phyloP scores from a whole-genome alignment of 768 basidiomycete species.

The Neoboletus magnificus region DNA sequence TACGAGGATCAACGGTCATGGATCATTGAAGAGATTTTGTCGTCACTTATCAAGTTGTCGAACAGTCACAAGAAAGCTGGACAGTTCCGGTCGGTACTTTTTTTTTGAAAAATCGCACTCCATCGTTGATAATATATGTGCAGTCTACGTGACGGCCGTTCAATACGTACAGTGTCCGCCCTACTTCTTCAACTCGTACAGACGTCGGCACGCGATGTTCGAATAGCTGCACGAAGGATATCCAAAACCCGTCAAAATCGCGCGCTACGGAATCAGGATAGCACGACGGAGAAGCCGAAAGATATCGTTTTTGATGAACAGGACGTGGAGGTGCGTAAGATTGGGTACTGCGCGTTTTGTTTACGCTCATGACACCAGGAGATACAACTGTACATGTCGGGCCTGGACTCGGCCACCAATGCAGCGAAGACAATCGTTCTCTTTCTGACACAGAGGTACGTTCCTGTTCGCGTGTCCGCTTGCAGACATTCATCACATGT shows the following conservation, averaged over 20 bases:
- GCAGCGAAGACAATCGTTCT: constrained; percentile 82
- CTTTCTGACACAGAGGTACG: constrained; percentile 66
- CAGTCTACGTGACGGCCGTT: constrained; percentile 85
- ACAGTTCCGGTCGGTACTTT: constrained; percentile 68
- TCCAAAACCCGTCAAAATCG: constrained; percentile 61
- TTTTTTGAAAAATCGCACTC: not conserved
- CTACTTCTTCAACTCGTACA: constrained; percentile 94
- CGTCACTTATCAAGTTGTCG: constrained; percentile 84
- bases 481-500: constrained; percentile 1
- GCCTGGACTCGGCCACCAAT: constrained; percentile 77
- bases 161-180: constrained; percentile 92
- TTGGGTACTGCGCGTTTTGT: not conserved
- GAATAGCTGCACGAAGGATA: constrained; percentile 60
- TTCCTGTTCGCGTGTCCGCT: not conserved
- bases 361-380: constrained; percentile 43
- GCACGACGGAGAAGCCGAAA: constrained; percentile 43
- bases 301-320: constrained; percentile 64
- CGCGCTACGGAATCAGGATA: constrained; percentile 63
- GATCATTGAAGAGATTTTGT: constrained; percentile 97
- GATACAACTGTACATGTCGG: constrained; percentile 64
- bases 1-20: constrained; percentile 89
- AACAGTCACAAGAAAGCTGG: constrained; percentile 88
- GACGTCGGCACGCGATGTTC: constrained; percentile 87
- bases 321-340: constrained; percentile 52
- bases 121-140: not conserved